Base-by-base conservation (phyloP, 2,329 filamentous ascomycete genomes). In the Alternaria panax region DNA sequence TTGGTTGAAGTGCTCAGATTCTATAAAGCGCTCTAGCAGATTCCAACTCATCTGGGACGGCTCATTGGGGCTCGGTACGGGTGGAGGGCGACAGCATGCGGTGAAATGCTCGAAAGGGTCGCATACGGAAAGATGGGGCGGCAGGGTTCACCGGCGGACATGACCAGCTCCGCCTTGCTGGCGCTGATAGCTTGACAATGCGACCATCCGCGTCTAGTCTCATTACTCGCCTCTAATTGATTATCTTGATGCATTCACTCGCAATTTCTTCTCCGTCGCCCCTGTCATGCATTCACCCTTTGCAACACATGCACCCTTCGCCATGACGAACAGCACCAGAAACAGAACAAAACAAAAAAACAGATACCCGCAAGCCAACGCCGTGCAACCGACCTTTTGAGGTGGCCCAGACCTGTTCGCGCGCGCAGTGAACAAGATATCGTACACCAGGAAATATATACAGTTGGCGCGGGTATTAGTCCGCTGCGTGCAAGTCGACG, bases 1-100 rank as follows among this genome's bases (percentile, higher is more conserved):
- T 82, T 91, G 90, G 84, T 93, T 94, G 86, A 95, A 95, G 84
- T 95, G 91, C 85, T 95, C 92, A 83, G 90, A 93, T 86, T 94
- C 91, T 84, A 95, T 88, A 87, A 94, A 93, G 81, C 92, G 88
- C 85, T 92, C 90, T 78, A 95, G 86, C 83, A 95, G 85, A 84
- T 93, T 90, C 91, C 91, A 94, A 82, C 81, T 83, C 82, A 84
- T 84, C 74, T 72, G 75, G 74, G 71, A 72, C 75, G 74, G 73
- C 67, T 76, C 75, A 77, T 78, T 76, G 73, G 73, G 72, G 70
- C 69, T 68, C 56, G 41, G 57, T 38, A 65, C 50, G 61, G 60
- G 65, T 51, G 57, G 67, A 47, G 57, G 57, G 57, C 54, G 58
- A 53, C 62, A 51, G 51, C 56, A 59, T 61, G 51, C 28, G 50